Evolutionary conservation across 2,329 filamentous ascomycete genomes (phyloP).

Genomic region (Colletotrichum liriopes): DNA sequence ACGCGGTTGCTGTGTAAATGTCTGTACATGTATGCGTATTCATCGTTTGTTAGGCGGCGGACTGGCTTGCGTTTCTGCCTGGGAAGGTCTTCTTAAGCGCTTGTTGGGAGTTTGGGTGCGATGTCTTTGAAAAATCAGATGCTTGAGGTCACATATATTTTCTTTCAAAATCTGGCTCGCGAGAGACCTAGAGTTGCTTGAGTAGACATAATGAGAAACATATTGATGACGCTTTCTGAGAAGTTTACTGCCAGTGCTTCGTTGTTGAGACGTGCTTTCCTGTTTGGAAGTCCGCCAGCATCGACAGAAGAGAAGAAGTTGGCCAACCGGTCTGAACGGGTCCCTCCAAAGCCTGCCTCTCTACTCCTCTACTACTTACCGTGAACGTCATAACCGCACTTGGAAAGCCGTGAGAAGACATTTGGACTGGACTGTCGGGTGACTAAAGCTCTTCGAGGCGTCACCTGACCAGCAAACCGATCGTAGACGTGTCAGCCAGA

Average conservation of each 20-base stretch:
- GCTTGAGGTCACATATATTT: too few relatives aligned
- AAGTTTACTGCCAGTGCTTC: not conserved
- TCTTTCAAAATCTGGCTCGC: not conserved
- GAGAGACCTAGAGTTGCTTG: not conserved
- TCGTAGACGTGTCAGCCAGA: too few relatives aligned
- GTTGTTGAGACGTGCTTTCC: not conserved
- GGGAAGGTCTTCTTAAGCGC: not conserved
- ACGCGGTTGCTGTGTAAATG: slow-evolving; percentile 32
- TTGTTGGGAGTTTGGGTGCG: not conserved
- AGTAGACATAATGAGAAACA: not conserved
- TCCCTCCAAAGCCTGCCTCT: too few relatives aligned
- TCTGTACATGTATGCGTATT: not conserved
- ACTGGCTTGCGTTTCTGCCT: not conserved
- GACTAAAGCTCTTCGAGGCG: too few relatives aligned
- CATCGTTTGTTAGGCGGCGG: not conserved
- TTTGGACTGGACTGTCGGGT: too few relatives aligned
- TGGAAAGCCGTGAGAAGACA: too few relatives aligned
- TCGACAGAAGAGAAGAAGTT: too few relatives aligned
- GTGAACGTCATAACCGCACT: too few relatives aligned
- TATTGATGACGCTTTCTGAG: not conserved
- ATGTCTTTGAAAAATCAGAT: not conserved
- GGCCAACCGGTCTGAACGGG: too few relatives aligned
- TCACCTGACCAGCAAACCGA: too few relatives aligned
- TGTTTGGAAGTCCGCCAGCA: too few relatives aligned
- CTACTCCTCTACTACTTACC: too few relatives aligned